Evolutionary conservation across 169 alveolate genomes (phyloP).

Genomic region (Theileria orientalis): DNA sequence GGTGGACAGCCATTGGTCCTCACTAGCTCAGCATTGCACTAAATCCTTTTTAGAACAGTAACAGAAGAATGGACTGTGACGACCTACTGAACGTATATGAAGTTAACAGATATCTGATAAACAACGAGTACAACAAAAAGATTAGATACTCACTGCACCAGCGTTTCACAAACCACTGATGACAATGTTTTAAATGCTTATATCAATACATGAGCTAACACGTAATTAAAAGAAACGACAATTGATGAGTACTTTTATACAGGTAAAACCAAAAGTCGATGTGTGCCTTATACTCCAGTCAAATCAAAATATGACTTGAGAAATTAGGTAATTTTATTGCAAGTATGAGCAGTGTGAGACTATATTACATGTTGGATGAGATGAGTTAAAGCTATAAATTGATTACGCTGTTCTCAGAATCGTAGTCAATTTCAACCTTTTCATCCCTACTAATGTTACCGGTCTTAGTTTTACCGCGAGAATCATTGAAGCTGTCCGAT

Average conservation of each 20-base stretch:
- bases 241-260: no score
- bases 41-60: constrained; percentile 7
- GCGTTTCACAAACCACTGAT: neutral
- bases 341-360: no score
- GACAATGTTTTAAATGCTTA: neutral
- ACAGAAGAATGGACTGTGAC: neutral
- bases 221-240: no score
- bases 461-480: neutral
- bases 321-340: no score
- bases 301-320: no score
- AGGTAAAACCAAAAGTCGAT: no score
- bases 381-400: no score
- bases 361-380: no score
- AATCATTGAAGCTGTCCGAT: neutral
- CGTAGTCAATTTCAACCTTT: constrained; percentile 11
- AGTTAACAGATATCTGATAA: neutral
- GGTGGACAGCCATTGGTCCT: no score
- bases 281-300: no score
- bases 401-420: constrained; percentile 16
- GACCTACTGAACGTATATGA: neutral
- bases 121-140: neutral
- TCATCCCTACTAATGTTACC: constrained; percentile 21
- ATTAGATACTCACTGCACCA: neutral
- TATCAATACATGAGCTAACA: neutral
- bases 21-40: no score